Base-by-base conservation (phyloP, 768 basidiomycete genomes). In the Chiua virens region DNA sequence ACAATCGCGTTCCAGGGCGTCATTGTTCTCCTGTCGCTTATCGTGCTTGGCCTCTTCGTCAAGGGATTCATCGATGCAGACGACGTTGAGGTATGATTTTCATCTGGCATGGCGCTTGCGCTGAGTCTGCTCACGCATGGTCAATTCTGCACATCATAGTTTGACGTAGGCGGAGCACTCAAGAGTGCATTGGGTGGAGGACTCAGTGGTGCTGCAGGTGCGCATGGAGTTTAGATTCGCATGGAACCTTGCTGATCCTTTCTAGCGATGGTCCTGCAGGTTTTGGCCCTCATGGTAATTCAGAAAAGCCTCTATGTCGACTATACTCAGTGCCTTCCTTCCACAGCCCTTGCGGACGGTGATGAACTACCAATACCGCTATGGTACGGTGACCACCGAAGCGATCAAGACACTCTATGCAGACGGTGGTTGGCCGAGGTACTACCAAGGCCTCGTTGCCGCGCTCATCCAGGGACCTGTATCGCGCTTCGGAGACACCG, bases 361-460 rank as follows among this genome's bases (percentile, higher is more conserved):
- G 49, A 98, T 98, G 96, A 98, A 98, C 75, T 97, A 90, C 65
- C 92, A 94, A 72, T 93, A 94, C 67, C 82, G 87, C 47, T 94
- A 83, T 64, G 94, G 94, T n/a, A 87, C 86, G 3, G 79, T 83
- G 2, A 83, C 83, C 7, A 82, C 82, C 0, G 70, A 78, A 35
- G 86, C 89, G 13, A 80, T 78, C 50, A 67, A 69, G 42, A 90
- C 81, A 4, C 82, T 95, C 17, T 87, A 87, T 65, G 70, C 69
- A 3, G 87, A 93, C 52, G 92, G 93, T 14, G 91, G 92, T 9
- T 87, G 79, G 74, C 73, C 79, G 34, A 80, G 95, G 38, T 97
- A 88, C 69, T 98, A 97, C 68, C 86, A 90, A 57, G 96, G 96
- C 7, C 79, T 98, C 32, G 62, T 68, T 0, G 89, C 94, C 1